A percentile compares a stretch with the other conserved stretches of the same genome.
These are phyloP conservation scores for Aurifilum marmelostoma DNA, from an alignment of 2,329 filamentous ascomycete species.

Conservation along the genomic window DNA sequence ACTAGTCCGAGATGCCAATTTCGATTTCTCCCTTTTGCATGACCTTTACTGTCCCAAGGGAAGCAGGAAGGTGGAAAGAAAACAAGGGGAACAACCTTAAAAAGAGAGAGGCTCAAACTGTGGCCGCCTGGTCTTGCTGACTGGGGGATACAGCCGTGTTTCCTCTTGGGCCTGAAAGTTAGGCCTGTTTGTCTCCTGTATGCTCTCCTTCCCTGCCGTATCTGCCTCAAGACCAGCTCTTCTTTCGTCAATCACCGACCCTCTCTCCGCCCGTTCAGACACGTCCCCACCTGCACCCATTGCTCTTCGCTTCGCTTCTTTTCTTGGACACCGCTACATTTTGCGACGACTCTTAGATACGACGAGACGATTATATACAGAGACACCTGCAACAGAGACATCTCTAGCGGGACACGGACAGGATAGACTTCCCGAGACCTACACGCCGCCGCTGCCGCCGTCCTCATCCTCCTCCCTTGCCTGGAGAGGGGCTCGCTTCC, in stretches of 20 bases:
- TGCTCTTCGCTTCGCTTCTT: neutral
- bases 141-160: constrained; percentile 5
- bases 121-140: neutral
- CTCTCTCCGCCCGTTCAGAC: constrained; percentile 15
- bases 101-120: neutral
- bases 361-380: neutral
- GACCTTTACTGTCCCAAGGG: neutral
- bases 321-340: constrained; percentile 9
- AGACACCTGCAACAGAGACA: neutral
- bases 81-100: neutral
- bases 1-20: neutral
- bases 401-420: neutral
- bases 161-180: constrained; percentile 13
- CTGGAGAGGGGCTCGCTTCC: neutral
- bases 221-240: neutral
- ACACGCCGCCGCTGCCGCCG: too few species aligned
- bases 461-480: neutral
- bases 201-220: neutral
- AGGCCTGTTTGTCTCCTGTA: neutral
- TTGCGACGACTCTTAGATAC: constrained; percentile 11
- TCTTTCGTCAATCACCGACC: neutral
- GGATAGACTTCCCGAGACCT: neutral
- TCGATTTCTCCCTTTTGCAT: neutral
- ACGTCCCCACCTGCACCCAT: constrained; percentile 11
- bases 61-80: neutral